Conservation (phyloP, 176 grass and related monocot species). For the Eragrostis curvula region DNA sequence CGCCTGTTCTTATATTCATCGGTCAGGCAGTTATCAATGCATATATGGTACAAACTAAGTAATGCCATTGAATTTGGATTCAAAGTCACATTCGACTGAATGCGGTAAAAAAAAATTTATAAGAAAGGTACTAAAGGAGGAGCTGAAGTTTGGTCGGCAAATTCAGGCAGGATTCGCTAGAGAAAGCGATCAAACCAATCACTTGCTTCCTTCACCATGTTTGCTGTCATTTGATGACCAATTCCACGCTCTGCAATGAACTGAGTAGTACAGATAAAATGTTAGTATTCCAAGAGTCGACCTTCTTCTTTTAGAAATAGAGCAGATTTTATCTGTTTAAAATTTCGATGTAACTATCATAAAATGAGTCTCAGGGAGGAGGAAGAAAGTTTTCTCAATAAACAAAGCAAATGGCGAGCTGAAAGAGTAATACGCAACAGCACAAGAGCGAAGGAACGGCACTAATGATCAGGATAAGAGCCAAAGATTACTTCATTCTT, state of each 20-base stretch:
- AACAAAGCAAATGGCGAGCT: background rate
- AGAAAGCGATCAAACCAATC: constrained; percentile 82
- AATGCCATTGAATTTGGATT: background rate
- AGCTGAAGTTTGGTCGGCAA: background rate
- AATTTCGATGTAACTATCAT: background rate
- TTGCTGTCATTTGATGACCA: constrained; percentile 51
- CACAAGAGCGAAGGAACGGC: background rate
- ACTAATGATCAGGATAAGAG: background rate
- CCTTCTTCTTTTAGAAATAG: background rate
- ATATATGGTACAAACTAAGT: background rate
- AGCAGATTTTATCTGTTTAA: background rate
- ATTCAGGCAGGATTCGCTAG: background rate
- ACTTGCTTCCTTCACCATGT: constrained; percentile 83
- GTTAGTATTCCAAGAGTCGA: background rate
- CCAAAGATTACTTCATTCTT: background rate
- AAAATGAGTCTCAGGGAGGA: background rate
- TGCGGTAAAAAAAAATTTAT: background rate
- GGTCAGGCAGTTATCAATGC: background rate
- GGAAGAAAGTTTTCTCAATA: background rate
- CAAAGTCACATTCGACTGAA: background rate
- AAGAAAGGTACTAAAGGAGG: background rate
- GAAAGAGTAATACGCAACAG: background rate
- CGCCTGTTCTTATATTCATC: background rate
- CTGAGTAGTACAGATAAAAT: constrained; percentile 43
- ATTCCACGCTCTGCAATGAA: constrained; percentile 67